Conservation (phyloP, 306 rosid genomes). For the Argentina anserina region DNA sequence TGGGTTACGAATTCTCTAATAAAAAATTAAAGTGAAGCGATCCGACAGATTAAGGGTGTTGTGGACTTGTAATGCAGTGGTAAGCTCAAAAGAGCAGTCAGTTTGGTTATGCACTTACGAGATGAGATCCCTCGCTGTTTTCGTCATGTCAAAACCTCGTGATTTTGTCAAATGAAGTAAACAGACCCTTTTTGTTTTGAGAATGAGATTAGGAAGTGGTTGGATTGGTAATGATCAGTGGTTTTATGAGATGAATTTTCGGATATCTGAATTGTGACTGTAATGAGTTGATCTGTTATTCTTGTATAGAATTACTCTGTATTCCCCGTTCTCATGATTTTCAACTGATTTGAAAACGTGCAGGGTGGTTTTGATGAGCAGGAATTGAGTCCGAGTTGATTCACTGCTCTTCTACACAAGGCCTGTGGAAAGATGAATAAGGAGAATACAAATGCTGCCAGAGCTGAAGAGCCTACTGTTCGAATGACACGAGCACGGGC, state of each 20-base stretch:
- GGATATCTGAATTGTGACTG: neutral
- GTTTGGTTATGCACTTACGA: neutral
- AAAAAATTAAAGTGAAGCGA: neutral
- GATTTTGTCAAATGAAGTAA: neutral
- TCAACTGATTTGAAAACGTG: conserved; percentile 21
- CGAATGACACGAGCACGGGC: conserved; percentile 85
- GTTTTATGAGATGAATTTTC: neutral
- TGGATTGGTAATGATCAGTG: neutral
- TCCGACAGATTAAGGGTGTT: neutral
- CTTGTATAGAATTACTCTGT: neutral
- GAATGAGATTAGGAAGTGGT: neutral
- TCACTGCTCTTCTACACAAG: conserved; percentile 46
- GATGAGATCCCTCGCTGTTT: neutral
- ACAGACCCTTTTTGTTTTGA: neutral
- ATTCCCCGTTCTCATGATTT: conserved; percentile 14
- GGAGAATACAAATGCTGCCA: conserved; percentile 41
- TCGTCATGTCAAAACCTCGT: neutral
- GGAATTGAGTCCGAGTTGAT: conserved; percentile 25
- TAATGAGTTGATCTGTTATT: neutral
- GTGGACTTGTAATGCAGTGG: neutral
- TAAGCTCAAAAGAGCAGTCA: neutral
- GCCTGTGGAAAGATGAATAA: conserved; percentile 54
- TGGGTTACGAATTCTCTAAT: neutral
- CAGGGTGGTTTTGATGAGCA: conserved; percentile 46
- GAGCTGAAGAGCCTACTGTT: conserved; percentile 41